These are phyloP conservation scores for Penicillium sclerotiorum DNA, from an alignment of 2,329 filamentous ascomycete species.

Conservation along the genomic window DNA sequence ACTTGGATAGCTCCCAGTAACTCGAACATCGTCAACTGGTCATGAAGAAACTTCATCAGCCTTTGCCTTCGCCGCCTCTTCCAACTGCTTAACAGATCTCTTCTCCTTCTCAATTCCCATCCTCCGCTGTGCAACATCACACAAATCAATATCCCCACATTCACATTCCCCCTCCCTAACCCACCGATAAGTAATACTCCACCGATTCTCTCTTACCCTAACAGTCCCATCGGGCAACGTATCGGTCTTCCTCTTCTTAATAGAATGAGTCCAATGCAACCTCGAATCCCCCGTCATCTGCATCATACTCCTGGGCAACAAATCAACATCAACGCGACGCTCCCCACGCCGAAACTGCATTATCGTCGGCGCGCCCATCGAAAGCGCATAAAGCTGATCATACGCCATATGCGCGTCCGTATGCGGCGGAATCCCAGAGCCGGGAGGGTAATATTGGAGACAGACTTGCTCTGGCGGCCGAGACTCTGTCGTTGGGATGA, in stretches of 20 bases:
- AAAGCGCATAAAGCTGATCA: constrained; percentile 40
- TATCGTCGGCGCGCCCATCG: constrained; percentile 33
- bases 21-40: not conserved
- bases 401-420: constrained; percentile 60
- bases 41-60: not conserved
- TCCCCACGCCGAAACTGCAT: constrained; percentile 37
- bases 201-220: constrained; percentile 49
- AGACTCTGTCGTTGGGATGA: constrained; percentile 50
- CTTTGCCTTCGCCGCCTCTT: not conserved
- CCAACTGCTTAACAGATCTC: constrained; percentile 26
- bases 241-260: constrained; percentile 58
- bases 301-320: constrained; percentile 55
- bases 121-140: constrained; percentile 55
- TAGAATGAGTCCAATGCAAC: constrained; percentile 60
- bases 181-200: constrained; percentile 62
- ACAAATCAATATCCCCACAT: constrained; percentile 54
- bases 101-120: constrained; percentile 55
- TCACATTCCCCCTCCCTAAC: constrained; percentile 52
- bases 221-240: constrained; percentile 50
- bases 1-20: not conserved
- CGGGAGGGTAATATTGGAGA: constrained; percentile 63
- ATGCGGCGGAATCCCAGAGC: constrained; percentile 63
- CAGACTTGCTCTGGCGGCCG: constrained; percentile 61
- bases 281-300: constrained; percentile 54
- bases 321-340: constrained; percentile 48